These are phyloP conservation scores for Pholiota molesta DNA, from an alignment of 768 basidiomycete genomes.

Conservation along the genomic window DNA sequence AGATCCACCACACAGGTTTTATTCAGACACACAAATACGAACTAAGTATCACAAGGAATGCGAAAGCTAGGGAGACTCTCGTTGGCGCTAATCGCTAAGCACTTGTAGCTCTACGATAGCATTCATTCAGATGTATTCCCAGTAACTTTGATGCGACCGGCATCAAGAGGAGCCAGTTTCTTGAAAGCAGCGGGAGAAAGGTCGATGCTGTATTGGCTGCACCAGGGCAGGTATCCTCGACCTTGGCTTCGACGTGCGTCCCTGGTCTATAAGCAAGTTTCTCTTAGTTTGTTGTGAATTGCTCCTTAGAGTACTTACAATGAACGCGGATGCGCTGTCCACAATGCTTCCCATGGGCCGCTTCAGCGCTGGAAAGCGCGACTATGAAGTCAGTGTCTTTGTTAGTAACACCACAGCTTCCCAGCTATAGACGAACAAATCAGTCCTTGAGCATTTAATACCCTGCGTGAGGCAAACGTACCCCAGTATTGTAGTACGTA, in stretches of 20 bases:
- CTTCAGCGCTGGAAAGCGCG: neutral
- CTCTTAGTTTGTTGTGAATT: neutral
- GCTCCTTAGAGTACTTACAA: neutral
- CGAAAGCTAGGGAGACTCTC: too few relatives aligned
- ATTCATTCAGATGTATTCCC: neutral
- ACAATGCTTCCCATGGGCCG: neutral
- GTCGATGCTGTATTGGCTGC: neutral
- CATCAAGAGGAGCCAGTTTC: neutral
- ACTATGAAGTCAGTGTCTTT: neutral
- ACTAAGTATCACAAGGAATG: too few relatives aligned
- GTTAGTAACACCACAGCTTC: neutral
- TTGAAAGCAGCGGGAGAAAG: constrained; percentile 2
- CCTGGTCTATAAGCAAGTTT: neutral
- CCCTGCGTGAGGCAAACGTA: neutral
- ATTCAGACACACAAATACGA: too few relatives aligned
- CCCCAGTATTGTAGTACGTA: neutral
- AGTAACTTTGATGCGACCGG: constrained; percentile 1
- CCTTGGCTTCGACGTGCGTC: neutral
- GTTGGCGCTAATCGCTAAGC: too few relatives aligned
- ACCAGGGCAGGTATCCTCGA: neutral
- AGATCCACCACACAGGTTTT: too few relatives aligned
- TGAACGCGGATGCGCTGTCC: neutral
- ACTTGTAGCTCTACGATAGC: too few relatives aligned
- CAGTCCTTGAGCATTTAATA: too few relatives aligned
- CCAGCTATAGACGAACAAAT: neutral